Percentiles rank a stretch among this genome's conserved stretches.
Evolutionary conservation across 2,329 filamentous ascomycete genomes (phyloP).

Genomic region (Aspergillus proliferans): DNA sequence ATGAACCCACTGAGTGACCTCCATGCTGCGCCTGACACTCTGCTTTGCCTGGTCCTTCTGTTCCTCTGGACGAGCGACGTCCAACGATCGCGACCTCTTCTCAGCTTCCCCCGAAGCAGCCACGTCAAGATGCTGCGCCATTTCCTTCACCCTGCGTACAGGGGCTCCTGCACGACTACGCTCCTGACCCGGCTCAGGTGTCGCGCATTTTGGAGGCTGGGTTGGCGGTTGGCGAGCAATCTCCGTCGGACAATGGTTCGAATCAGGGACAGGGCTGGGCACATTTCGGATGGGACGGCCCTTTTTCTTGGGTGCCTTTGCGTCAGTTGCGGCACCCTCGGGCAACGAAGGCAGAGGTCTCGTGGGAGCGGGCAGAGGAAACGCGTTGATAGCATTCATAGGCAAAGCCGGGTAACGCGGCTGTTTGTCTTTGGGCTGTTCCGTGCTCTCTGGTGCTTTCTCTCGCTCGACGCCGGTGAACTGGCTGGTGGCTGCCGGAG

Average conservation of each 20-base stretch:
- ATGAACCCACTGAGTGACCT: constrained; percentile 2
- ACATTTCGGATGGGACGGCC: background rate
- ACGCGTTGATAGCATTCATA: constrained; percentile 23
- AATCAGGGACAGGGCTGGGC: background rate
- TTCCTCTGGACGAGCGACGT: background rate
- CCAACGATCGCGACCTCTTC: background rate
- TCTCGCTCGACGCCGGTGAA: background rate
- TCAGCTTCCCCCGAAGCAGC: background rate
- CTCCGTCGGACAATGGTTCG: background rate
- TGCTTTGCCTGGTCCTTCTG: background rate
- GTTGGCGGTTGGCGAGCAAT: background rate
- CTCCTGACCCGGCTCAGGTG: background rate
- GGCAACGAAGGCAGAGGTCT: constrained; percentile 30
- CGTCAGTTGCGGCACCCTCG: background rate
- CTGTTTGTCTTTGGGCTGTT: constrained; percentile 1
- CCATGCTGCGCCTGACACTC: background rate
- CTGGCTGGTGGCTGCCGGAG: background rate
- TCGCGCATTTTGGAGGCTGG: no score
- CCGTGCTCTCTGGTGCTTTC: background rate
- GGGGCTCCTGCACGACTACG: constrained; percentile 20
- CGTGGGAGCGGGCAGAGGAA: constrained; percentile 31
- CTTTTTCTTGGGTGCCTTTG: background rate
- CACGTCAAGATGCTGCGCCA: constrained; percentile 8
- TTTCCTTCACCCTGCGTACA: constrained; percentile 23
- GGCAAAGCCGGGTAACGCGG: constrained; percentile 19